phyloP scores from a whole-genome alignment of 1,139 yeast genomes.

The Pichia sp. region DNA sequence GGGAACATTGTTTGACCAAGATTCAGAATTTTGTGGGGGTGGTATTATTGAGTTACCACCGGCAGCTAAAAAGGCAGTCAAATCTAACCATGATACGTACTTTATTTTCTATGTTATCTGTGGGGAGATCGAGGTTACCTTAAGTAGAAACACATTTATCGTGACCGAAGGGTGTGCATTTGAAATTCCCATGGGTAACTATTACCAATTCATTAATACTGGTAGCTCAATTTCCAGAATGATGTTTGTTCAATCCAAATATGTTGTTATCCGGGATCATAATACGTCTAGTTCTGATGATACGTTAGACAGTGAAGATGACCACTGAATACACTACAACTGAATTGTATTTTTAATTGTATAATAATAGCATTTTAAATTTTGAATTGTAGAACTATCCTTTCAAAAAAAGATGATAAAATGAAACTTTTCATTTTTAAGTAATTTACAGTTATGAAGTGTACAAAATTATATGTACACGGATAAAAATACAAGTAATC shows the following conservation, averaged over 20 bases:
- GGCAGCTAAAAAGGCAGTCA: conserved; percentile 55
- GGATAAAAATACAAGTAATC: too few species aligned
- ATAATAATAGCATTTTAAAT: too few species aligned
- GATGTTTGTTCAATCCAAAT: conserved; percentile 69
- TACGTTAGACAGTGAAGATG: not conserved
- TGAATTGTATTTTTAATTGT: not conserved
- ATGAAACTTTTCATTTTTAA: too few species aligned
- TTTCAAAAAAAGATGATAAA: too few species aligned
- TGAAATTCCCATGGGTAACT: conserved; percentile 72
- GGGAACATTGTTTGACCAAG: conserved; percentile 61
- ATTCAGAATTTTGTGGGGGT: conserved; percentile 62
- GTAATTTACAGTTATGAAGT: too few species aligned
- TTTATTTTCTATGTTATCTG: conserved; percentile 68
- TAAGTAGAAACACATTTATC: conserved; percentile 53
- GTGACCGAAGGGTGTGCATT: conserved; percentile 72
- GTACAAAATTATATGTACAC: too few species aligned
- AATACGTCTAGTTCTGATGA: conserved; percentile 14
- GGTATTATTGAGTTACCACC: conserved; percentile 67
- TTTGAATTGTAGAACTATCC: too few species aligned
- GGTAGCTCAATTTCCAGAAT: conserved; percentile 53
- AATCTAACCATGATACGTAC: conserved; percentile 59
- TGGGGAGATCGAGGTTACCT: conserved; percentile 63
- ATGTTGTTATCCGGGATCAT: conserved; percentile 24
- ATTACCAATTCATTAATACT: conserved; percentile 55
- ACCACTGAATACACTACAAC: not conserved